Conservation (phyloP, 495 filamentous ascomycete species). For the Lasiosphaeria hispida region DNA sequence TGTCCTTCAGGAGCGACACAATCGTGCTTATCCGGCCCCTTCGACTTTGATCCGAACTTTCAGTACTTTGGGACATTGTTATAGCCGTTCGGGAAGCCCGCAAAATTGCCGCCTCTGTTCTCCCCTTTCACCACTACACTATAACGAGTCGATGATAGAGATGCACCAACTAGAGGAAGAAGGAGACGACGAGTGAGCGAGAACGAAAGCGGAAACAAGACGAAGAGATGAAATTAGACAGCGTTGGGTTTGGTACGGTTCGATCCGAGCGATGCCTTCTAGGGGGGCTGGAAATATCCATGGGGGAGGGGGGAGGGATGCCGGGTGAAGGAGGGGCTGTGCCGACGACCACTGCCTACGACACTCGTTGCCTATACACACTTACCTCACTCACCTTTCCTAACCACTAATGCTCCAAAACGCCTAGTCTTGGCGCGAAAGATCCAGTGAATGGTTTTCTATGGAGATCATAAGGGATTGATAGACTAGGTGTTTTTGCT, state of each 20-base stretch:
- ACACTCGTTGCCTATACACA: not conserved
- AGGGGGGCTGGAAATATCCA: too few species aligned
- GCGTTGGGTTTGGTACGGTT: too few species aligned
- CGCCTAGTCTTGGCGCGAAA: not conserved
- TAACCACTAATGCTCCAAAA: constrained; percentile 7
- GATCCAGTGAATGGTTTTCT: not conserved
- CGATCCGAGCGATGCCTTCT: too few species aligned
- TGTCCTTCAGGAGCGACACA: not conserved
- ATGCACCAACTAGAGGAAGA: constrained; percentile 7
- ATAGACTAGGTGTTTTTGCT: not conserved
- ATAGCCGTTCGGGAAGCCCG: too few species aligned
- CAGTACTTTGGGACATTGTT: too few species aligned
- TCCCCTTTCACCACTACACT: constrained; percentile 2
- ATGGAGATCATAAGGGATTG: not conserved
- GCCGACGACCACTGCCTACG: too few species aligned
- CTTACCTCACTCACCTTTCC: not conserved
- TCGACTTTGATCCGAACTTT: too few species aligned
- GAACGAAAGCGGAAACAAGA: not conserved
- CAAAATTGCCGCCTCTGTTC: not conserved
- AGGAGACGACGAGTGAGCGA: constrained; percentile 3
- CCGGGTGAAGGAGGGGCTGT: too few species aligned
- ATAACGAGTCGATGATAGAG: constrained; percentile 16
- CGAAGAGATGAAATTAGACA: too few species aligned
- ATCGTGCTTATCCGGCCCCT: not conserved
- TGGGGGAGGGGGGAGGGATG: too few species aligned